A percentile compares a stretch with the other conserved stretches of the same genome.
These are phyloP conservation scores for Podospora bellae-mahoneyi DNA, from an alignment of 495 filamentous ascomycete species.

Conservation along the genomic window DNA sequence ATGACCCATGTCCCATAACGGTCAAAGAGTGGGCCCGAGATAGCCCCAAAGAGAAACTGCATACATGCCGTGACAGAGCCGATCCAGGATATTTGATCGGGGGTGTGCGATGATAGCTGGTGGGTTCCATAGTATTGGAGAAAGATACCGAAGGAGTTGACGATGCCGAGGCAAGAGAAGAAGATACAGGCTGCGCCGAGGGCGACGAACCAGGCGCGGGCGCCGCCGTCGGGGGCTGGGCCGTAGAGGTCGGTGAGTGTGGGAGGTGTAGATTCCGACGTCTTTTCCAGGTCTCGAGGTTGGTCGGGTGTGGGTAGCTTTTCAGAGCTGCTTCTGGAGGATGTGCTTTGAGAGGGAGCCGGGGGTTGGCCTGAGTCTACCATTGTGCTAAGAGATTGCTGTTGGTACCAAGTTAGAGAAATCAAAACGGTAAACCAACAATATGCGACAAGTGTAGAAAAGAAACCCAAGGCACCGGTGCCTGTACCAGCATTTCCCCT, in stretches of 20 bases:
- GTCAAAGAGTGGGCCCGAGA: slow-evolving; percentile 53
- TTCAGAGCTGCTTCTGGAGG: not conserved
- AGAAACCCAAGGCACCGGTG: not conserved
- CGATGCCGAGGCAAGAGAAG: slow-evolving; percentile 58
- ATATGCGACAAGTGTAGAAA: not conserved
- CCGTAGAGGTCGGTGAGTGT: not conserved
- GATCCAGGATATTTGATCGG: slow-evolving; percentile 59
- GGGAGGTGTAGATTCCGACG: not conserved
- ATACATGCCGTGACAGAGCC: slow-evolving; percentile 52
- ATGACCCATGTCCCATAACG: slow-evolving; percentile 48
- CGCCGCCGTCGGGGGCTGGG: slow-evolving; percentile 28
- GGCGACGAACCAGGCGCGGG: slow-evolving; percentile 29
- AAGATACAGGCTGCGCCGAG: slow-evolving; percentile 25
- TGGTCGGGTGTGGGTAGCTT: not conserved
- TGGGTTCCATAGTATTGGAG: slow-evolving; percentile 56
- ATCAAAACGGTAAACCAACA: not conserved
- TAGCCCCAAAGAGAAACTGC: slow-evolving; percentile 43
- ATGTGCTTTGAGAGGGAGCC: not conserved
- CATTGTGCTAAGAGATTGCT: not conserved
- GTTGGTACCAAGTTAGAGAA: not conserved
- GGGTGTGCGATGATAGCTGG: slow-evolving; percentile 44
- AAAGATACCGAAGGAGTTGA: slow-evolving; percentile 62
- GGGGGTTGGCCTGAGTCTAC: not conserved
- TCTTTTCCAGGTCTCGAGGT: slow-evolving; percentile 1
- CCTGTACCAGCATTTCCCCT: not conserved